Base-by-base conservation (phyloP, 2,329 filamentous ascomycete species). In the Diaporthe batatas region DNA sequence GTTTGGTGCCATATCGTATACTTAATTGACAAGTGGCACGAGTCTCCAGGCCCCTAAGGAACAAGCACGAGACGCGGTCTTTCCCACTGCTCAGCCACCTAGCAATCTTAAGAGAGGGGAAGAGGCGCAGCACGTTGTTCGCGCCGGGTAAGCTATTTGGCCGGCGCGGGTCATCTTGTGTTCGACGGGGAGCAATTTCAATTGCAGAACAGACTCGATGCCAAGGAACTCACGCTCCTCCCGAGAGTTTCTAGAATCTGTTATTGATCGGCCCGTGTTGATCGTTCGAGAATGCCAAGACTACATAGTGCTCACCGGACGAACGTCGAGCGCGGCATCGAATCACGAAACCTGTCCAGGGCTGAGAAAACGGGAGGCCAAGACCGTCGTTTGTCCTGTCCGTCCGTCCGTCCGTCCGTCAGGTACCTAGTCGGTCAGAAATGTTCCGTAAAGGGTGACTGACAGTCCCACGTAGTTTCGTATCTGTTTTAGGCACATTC, bases 401-500 rank as follows among this genome's bases (percentile, higher is more conserved):
- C 14, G 36, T 34, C 54, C 42, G 36, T 25, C 57, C 14, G 36
- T 34, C 54, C 1, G 10, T 12, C n/a, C 11, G 57, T 64, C 39
- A 29, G 29, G 29, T 5, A 29, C n/a, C n/a, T n/a, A 7, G 36
- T n/a, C 54, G 0, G 10, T 12, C 39, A 18, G 36, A 12, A 32
- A 8, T 21, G 44, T n/a, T 53, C 62, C 44, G 62, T 67, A 25
- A 36, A 21, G 23, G 12, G 29, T 67, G 62, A 23, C 62, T 67
- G 62, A 23, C 62, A 53, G 32, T 53, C 47, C 62, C 47, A 32
- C 62, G n/a, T 67, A 16, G 62, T 67, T 53, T 67, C 62, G 62
- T 53, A 29, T 25, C 14, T 67, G 62, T 67, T 67, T 67, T 53
- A 39, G 47, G 62, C 32, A 23, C 47, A 14, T 25, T 12, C 34